Evolutionary conservation across 2,329 filamentous ascomycete genomes (phyloP).

Genomic region (Aspergillus japonicus): DNA sequence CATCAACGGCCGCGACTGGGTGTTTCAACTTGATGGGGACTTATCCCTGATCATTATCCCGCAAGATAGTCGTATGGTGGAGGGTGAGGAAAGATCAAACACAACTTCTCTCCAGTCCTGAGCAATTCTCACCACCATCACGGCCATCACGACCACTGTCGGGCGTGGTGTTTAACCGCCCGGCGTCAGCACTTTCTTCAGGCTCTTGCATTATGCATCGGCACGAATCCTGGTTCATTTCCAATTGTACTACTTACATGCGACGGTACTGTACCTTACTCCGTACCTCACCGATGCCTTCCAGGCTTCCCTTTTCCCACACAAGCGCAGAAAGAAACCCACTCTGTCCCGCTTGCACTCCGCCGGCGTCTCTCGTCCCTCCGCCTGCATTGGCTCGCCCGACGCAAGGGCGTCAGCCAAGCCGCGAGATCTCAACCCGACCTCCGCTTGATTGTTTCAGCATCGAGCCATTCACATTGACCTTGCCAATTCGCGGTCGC

Average conservation of each 20-base stretch:
- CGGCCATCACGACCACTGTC: too few relatives aligned
- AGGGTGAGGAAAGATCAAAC: not conserved
- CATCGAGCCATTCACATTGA: conserved; percentile 14
- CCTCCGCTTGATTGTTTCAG: conserved; percentile 15
- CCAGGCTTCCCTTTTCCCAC: too few relatives aligned
- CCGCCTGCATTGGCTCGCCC: conserved; percentile 3
- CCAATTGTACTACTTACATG: too few relatives aligned
- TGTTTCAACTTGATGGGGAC: not conserved
- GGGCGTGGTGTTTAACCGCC: too few relatives aligned
- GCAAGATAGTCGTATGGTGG: not conserved
- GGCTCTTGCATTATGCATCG: too few relatives aligned
- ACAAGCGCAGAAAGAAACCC: not conserved
- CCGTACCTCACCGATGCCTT: too few relatives aligned
- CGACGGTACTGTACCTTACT: too few relatives aligned
- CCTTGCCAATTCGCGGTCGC: too few relatives aligned
- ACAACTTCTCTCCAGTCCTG: too few relatives aligned
- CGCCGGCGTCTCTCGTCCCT: conserved; percentile 1
- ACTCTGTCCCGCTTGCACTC: not conserved
- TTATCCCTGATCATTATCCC: not conserved
- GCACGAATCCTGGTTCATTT: too few relatives aligned
- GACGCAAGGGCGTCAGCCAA: conserved; percentile 9
- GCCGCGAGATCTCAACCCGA: conserved; percentile 2
- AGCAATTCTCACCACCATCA: too few relatives aligned
- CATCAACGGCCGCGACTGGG: not conserved
- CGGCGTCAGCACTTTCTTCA: too few relatives aligned